Evolutionary conservation across 2,329 filamentous ascomycete species (phyloP).

Genomic region (Dryadomyces quercivorus): DNA sequence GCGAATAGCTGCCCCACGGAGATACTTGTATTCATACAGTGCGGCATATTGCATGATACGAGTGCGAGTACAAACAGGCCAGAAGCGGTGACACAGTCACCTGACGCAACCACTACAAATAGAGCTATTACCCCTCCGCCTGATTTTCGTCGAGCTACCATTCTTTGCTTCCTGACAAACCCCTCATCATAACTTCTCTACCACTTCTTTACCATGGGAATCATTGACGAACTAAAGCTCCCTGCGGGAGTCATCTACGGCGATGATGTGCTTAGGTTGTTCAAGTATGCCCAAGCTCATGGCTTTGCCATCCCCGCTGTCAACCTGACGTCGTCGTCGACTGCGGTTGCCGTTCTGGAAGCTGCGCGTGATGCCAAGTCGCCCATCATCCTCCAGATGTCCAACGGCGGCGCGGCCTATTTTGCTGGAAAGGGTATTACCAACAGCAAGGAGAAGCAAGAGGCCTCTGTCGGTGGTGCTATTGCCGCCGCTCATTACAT

Average conservation of each 20-base stretch:
- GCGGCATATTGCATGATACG: not conserved
- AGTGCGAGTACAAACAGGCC: not conserved
- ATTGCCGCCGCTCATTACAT: conserved; percentile 90
- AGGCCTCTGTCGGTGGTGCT: conserved; percentile 77
- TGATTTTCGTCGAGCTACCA: not conserved
- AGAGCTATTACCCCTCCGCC: conserved; percentile 2
- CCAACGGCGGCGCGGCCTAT: conserved; percentile 86
- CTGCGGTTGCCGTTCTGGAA: conserved; percentile 53
- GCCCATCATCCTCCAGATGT: conserved; percentile 86
- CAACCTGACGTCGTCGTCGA: conserved; percentile 88
- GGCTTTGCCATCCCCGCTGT: conserved; percentile 81
- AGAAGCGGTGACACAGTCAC: not conserved
- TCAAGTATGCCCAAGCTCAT: conserved; percentile 81
- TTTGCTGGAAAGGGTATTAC: conserved; percentile 83
- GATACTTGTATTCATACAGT: not conserved
- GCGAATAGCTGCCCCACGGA: not conserved
- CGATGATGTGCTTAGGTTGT: conserved; percentile 51
- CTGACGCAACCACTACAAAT: conserved; percentile 2
- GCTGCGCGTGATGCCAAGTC: conserved; percentile 85
- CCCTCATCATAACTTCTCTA: not conserved
- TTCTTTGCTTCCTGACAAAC: conserved; percentile 2
- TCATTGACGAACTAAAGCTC: conserved; percentile 30
- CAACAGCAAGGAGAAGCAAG: conserved; percentile 77
- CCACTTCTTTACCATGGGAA: conserved; percentile 16
- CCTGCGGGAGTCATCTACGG: conserved; percentile 43